Percentiles rank a stretch among this genome's conserved stretches.
phyloP scores from a whole-genome alignment of 257 asterid species.

The Solanum habrochaites region DNA sequence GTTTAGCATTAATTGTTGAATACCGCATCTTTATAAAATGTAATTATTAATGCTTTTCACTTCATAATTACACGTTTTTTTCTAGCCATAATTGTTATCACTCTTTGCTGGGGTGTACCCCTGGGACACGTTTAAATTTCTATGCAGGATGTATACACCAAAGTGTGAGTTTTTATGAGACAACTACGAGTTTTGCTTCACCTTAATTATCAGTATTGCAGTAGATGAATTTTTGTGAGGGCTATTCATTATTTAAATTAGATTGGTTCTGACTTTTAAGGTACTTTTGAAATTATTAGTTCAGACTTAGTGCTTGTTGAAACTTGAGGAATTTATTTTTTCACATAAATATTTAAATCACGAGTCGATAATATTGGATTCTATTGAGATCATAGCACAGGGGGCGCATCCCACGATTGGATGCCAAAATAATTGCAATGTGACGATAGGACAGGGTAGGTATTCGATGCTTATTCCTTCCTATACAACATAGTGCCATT shows the following conservation, averaged over 20 bases:
- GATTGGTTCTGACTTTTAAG: neutral
- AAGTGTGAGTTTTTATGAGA: neutral
- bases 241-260: neutral
- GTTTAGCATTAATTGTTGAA: neutral
- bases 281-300: neutral
- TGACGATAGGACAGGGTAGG: too few species aligned
- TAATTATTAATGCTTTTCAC: conserved; percentile 10
- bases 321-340: neutral
- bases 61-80: neutral
- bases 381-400: neutral
- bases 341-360: neutral
- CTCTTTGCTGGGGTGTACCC: too few species aligned
- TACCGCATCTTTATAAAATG: conserved; percentile 1
- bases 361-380: neutral
- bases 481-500: neutral
- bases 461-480: neutral
- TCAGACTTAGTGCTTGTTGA: neutral
- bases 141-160: too few species aligned
- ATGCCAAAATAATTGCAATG: conserved; percentile 3
- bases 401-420: neutral
- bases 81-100: neutral
- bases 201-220: neutral
- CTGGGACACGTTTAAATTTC: too few species aligned
- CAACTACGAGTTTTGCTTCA: neutral
- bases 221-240: neutral